Evolutionary conservation across 163 green algal species (phyloP), one percentile per base, ranked within the genome.

Genomic region (Scenedesmus sp.): DNA sequence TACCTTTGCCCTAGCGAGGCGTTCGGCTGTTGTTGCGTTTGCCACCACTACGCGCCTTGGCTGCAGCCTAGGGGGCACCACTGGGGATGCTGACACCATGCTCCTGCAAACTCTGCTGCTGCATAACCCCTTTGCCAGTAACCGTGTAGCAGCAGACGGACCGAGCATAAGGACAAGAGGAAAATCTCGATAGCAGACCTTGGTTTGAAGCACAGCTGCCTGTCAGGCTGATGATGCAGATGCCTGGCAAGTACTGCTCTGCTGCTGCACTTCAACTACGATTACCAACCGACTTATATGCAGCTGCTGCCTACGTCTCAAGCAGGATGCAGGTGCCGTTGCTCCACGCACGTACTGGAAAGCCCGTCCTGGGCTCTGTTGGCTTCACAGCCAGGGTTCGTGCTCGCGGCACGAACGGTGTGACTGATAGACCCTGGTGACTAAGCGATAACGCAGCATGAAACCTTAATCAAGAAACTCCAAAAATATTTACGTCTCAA

Each of bases 1-100:
- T 26, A 91, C 92, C 92, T 94, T 94, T 2, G 92, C 92, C 18
- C 92, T 82, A 7, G 77, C 66, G 1, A 94, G 34, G 55, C 74
- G 54, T 52, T 93, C 66, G 18, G 57, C 84, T 56, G 20, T 56
- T 4, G 70, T 93, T 26, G 92, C 88, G 26, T 85, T 88, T 3
- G 46, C 57, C 54, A 91, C 87, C 1, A 94, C 91, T 1, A 96
- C 46, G 56, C 87, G 59, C 20, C 52, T 84, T 54, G 86, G 34
- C 83, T 59, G 7, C 46, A 66, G n/a, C 59, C 57, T 74, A 12
- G 83, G 59, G 20, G 83, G 83, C 83, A 88, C n/a, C 4, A 59
- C 15, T 4, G 10, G 18, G 23, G 83, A 88, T 77, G 83, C 83
- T 54, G 83, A 77, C 3, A 76, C 57, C 83, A 77, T 88, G 23